A percentile compares a stretch with the other conserved stretches of the same genome.
Evolutionary conservation across 768 basidiomycete genomes (phyloP).

Genomic region (Auriscalpium microsporum): DNA sequence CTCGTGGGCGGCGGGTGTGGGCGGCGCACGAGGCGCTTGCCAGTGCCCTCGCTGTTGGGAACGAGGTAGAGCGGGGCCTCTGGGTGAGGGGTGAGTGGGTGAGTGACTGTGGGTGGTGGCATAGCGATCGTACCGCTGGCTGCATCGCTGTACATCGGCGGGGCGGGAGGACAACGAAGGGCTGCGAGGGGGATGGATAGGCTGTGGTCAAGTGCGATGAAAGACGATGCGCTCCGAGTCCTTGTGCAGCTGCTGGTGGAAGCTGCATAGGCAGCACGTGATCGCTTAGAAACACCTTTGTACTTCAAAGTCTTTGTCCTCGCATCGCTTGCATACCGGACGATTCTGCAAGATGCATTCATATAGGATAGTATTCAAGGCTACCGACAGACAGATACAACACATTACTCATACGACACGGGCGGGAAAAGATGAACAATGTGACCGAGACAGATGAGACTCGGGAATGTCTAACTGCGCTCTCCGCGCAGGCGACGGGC

Average conservation of each 20-base stretch:
- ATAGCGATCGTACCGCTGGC: constrained; percentile 8
- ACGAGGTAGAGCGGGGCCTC: constrained; percentile 26
- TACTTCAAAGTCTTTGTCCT: too few relatives aligned
- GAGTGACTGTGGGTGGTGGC: background rate
- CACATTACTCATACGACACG: background rate
- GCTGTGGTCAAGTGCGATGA: background rate
- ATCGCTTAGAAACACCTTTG: background rate
- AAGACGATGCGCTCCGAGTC: too few relatives aligned
- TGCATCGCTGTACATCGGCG: constrained; percentile 13
- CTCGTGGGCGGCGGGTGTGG: constrained; percentile 32
- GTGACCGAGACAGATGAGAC: background rate
- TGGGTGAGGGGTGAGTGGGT: background rate
- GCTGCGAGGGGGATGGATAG: too few relatives aligned
- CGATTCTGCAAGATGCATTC: too few relatives aligned
- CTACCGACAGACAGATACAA: too few relatives aligned
- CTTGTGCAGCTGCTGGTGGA: background rate
- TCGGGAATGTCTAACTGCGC: constrained; percentile 9
- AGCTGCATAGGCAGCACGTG: background rate
- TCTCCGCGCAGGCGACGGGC: constrained; percentile 39
- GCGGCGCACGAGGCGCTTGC: constrained; percentile 30
- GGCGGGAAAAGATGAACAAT: background rate
- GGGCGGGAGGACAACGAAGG: background rate
- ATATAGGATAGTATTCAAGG: too few relatives aligned
- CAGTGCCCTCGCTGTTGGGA: constrained; percentile 29
- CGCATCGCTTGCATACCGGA: too few relatives aligned